phyloP scores from a whole-genome alignment of 139 green algal species.

The Parachlorella kessleri region DNA sequence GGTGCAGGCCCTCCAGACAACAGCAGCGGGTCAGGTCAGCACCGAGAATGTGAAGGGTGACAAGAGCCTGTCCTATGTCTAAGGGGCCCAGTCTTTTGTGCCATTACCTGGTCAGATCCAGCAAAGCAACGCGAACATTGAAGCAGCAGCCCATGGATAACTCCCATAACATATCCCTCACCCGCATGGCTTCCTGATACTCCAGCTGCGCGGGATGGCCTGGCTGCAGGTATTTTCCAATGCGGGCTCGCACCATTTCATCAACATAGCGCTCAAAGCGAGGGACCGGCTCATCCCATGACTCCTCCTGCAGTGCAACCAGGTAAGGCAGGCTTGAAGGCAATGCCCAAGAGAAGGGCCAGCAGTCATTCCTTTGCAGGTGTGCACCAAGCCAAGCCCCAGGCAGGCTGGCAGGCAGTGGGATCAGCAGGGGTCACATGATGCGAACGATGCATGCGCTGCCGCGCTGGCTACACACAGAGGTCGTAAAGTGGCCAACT shows the following conservation, averaged over 20 bases:
- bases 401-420: no score
- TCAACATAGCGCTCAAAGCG: constrained; percentile 73
- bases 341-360: not conserved
- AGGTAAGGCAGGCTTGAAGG: not conserved
- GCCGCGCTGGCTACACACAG: no score
- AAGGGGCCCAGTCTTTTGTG: constrained; percentile 8
- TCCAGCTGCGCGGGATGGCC: constrained; percentile 63
- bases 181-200: constrained; percentile 43
- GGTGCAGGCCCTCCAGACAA: no score
- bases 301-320: constrained; percentile 16
- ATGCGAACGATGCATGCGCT: no score
- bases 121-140: no score
- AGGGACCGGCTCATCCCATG: constrained; percentile 64
- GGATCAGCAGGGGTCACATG: no score
- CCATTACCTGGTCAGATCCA: no score
- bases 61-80: constrained; percentile 8
- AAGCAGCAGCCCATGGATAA: no score
- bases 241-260: constrained; percentile 58
- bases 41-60: not conserved
- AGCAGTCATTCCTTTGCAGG: not conserved
- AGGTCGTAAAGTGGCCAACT: no score
- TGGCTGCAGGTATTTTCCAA: constrained; percentile 76
- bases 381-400: not conserved
- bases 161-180: no score
- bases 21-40: no score